These are phyloP conservation scores for Leucogyrophana mollusca DNA, from an alignment of 768 basidiomycete genomes.

Conservation along the genomic window DNA sequence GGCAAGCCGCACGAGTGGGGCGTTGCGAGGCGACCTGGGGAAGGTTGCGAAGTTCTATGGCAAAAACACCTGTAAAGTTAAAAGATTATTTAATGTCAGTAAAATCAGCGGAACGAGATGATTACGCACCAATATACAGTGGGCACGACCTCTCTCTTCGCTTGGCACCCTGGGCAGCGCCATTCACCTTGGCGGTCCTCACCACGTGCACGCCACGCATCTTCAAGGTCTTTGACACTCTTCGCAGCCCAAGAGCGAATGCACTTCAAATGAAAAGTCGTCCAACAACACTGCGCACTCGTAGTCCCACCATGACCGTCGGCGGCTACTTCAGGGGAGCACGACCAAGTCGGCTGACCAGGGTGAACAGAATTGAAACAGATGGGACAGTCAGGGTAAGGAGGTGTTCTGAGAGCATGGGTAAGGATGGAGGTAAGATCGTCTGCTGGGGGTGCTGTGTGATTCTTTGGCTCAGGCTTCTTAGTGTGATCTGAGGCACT, in stretches of 20 bases:
- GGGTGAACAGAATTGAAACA: slow-evolving; percentile 83
- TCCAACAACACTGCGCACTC: slow-evolving; percentile 75
- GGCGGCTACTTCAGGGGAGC: slow-evolving; percentile 47
- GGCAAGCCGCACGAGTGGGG: slow-evolving; percentile 77
- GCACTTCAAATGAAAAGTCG: slow-evolving; percentile 88
- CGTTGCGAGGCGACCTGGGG: slow-evolving; percentile 63
- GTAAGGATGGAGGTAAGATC: slow-evolving; percentile 78
- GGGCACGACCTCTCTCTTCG: slow-evolving; percentile 66
- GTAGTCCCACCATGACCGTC: slow-evolving; percentile 17
- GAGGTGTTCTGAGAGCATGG: slow-evolving; percentile 61
- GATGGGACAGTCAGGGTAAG: slow-evolving; percentile 77
- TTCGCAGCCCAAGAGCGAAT: slow-evolving; percentile 86
- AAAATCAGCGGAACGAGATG: neutral
- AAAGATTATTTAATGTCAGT: neutral
- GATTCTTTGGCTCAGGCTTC: slow-evolving; percentile 8
- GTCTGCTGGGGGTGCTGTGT: slow-evolving; percentile 33
- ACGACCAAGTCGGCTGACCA: slow-evolving; percentile 84
- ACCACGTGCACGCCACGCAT: slow-evolving; percentile 72
- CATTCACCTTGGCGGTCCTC: slow-evolving; percentile 74
- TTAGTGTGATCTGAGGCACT: neutral
- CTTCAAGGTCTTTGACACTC: slow-evolving; percentile 69
- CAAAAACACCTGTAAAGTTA: slow-evolving; percentile 75
- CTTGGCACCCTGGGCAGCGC: slow-evolving; percentile 94
- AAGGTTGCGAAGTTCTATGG: slow-evolving; percentile 68
- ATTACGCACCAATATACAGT: slow-evolving; percentile 60